Conservation (phyloP, 257 asterid genomes). For the Solanum piurae region DNA sequence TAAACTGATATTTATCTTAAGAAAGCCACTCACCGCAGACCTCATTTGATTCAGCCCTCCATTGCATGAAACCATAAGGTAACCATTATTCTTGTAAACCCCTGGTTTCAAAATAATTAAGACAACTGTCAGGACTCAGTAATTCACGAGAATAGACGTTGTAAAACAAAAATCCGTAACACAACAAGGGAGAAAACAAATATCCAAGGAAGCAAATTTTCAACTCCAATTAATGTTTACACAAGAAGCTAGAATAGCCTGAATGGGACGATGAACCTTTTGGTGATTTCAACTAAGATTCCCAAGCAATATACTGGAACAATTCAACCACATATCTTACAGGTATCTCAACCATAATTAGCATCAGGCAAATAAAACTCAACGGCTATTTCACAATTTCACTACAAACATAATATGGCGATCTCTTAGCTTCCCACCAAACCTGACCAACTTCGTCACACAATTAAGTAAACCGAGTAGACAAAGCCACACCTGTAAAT, state of each 20-base stretch:
- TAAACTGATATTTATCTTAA: neutral
- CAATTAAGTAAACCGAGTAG: neutral
- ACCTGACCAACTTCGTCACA: neutral
- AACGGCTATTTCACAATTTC: neutral
- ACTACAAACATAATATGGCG: neutral
- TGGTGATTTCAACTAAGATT: neutral
- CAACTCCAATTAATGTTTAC: neutral
- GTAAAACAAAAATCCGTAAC: neutral
- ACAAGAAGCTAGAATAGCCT: neutral
- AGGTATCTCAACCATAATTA: neutral
- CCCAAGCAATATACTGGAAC: neutral
- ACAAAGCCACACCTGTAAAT: neutral
- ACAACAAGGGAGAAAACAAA: neutral
- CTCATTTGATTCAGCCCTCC: conserved; percentile 99
- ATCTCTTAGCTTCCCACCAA: neutral
- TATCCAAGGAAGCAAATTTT: neutral
- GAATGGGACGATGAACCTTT: neutral
- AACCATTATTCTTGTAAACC: conserved; percentile 93
- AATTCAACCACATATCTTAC: neutral
- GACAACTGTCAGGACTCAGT: neutral
- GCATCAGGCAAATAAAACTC: neutral
- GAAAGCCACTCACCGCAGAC: conserved; percentile 61
- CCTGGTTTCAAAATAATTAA: conserved; percentile 32
- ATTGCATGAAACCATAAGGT: conserved; percentile 91
- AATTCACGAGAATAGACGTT: neutral